Conservation (phyloP, 345 rosid genomes). For the Linum trigynum region DNA sequence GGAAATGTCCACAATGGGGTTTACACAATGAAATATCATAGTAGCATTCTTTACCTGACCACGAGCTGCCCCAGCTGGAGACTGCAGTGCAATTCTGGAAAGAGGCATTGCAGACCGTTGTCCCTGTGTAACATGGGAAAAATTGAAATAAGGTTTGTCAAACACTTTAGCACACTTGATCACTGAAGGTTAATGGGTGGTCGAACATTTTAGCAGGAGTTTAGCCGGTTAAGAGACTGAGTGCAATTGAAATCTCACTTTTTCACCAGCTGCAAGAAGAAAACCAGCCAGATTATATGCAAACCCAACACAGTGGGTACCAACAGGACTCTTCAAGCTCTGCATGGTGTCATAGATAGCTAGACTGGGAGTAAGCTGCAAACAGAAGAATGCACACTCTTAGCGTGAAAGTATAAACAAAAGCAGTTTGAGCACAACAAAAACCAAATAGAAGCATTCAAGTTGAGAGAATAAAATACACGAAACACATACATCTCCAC, state of each 20-base stretch:
- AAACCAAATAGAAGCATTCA: slow-evolving; percentile 1
- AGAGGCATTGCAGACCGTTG: slow-evolving; percentile 64
- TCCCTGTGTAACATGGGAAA: slow-evolving; percentile 32
- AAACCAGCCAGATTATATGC: slow-evolving; percentile 84
- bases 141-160: not conserved
- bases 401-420: slow-evolving; percentile 7
- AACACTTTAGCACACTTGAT: not conserved
- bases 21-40: not conserved
- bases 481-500: slow-evolving; percentile 68
- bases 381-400: slow-evolving; percentile 4
- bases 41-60: slow-evolving; percentile 51
- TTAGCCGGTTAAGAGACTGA: not conserved
- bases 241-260: slow-evolving; percentile 30
- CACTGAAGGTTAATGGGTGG: not conserved
- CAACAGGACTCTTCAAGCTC: slow-evolving; percentile 70
- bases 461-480: slow-evolving; percentile 6
- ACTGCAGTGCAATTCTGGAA: slow-evolving; percentile 54
- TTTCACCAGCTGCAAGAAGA: slow-evolving; percentile 82
- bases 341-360: slow-evolving; percentile 81
- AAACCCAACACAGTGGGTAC: slow-evolving; percentile 65
- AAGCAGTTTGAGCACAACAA: not conserved
- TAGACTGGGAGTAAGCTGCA: slow-evolving; percentile 77
- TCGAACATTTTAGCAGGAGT: not conserved
- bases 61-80: slow-evolving; percentile 75
- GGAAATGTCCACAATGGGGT: not conserved